Percentiles rank a stretch among this genome's conserved stretches.
Conservation (phyloP, 2,329 filamentous ascomycete genomes). For the Cladosporium sp. region DNA sequence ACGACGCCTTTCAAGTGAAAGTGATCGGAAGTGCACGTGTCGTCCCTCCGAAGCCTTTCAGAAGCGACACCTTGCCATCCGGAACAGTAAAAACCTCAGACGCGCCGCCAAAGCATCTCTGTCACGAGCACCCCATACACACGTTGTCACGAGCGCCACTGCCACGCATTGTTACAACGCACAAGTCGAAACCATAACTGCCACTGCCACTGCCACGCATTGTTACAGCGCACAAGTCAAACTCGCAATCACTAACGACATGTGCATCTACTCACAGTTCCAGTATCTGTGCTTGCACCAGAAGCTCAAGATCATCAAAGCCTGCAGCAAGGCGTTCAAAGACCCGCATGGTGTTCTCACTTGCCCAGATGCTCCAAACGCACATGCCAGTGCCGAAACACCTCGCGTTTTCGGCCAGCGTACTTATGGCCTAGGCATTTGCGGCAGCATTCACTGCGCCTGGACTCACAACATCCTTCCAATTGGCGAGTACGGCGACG, state of each 20-base stretch:
- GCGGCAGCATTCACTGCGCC: conserved; percentile 21
- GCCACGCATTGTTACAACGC: not conserved
- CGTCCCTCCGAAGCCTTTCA: not conserved
- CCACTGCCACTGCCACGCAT: not conserved
- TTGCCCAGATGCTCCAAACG: conserved; percentile 18
- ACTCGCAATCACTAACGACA: not conserved
- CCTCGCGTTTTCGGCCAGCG: not conserved
- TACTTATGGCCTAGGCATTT: conserved; percentile 23
- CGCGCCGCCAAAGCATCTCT: not conserved
- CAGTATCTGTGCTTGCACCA: conserved; percentile 21
- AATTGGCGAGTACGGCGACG: conserved; percentile 16
- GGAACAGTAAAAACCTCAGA: not conserved
- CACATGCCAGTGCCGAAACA: conserved; percentile 14
- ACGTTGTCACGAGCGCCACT: not conserved
- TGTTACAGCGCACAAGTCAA: not conserved
- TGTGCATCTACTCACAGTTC: conserved; percentile 24
- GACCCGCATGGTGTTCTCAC: conserved; percentile 19
- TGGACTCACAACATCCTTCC: conserved; percentile 5
- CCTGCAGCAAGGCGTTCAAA: conserved; percentile 16
- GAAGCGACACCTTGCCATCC: not conserved
- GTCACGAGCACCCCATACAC: not conserved
- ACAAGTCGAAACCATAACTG: not conserved
- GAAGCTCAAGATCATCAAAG: conserved; percentile 22
- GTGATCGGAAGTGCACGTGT: not conserved
- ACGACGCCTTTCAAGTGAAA: not conserved